Percentiles rank a stretch among this genome's conserved stretches.
These are phyloP conservation scores for Ophiostoma perfectum DNA, from an alignment of 2,329 filamentous ascomycete species.

Conservation along the genomic window DNA sequence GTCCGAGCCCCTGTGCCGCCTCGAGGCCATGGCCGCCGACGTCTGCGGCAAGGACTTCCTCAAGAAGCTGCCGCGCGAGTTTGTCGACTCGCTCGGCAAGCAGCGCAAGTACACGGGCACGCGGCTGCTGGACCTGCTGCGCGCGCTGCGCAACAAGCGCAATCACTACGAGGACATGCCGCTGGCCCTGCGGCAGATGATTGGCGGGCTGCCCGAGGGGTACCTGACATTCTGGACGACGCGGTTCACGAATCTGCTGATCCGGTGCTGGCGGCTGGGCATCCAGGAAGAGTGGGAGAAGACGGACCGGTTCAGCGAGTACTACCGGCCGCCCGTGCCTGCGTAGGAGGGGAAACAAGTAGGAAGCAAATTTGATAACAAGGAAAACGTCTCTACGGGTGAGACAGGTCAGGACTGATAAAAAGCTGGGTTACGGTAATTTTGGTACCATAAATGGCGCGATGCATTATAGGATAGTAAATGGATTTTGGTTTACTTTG, in stretches of 20 bases:
- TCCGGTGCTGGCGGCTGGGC: slow-evolving; percentile 72
- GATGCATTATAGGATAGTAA: too few species aligned
- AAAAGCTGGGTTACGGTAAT: too few species aligned
- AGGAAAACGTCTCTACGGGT: neutral
- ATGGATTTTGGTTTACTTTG: too few species aligned
- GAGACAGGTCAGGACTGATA: neutral
- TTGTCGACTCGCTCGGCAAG: slow-evolving; percentile 85
- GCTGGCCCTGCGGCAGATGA: slow-evolving; percentile 61
- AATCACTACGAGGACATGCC: slow-evolving; percentile 98
- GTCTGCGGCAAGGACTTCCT: slow-evolving; percentile 69
- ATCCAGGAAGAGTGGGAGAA: slow-evolving; percentile 59
- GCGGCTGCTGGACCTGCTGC: slow-evolving; percentile 75
- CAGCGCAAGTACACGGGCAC: slow-evolving; percentile 90
- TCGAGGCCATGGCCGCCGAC: slow-evolving; percentile 49
- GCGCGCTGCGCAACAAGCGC: slow-evolving; percentile 89
- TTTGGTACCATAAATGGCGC: too few species aligned
- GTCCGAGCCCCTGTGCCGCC: slow-evolving; percentile 57
- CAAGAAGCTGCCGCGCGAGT: slow-evolving; percentile 66
- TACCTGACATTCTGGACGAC: slow-evolving; percentile 81
- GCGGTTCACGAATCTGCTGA: slow-evolving; percentile 70
- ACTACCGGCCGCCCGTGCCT: slow-evolving; percentile 45
- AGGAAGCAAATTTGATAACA: neutral
- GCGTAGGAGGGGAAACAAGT: neutral
- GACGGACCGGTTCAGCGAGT: slow-evolving; percentile 64
- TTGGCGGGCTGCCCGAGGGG: slow-evolving; percentile 70